Conservation (phyloP, 805 yeast genomes). For the Cyberlindnera maclurae region DNA sequence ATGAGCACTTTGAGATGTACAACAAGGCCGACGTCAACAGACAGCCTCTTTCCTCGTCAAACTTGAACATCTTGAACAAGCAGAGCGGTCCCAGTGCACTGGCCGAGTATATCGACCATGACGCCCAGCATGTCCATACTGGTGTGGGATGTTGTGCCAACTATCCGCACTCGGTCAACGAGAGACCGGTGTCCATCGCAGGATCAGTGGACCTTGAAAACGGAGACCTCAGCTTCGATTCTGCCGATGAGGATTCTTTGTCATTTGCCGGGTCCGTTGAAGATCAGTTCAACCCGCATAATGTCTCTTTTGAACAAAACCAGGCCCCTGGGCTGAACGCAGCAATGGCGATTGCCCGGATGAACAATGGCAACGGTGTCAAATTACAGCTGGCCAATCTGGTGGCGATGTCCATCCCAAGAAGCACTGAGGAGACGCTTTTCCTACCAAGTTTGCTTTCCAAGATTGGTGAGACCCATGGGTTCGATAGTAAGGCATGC, state of each 20-base stretch:
- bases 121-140: conserved; percentile 31
- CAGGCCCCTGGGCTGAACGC: conserved; percentile 79
- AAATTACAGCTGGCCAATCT: conserved; percentile 43
- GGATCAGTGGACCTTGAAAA: conserved; percentile 46
- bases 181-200: conserved; percentile 56
- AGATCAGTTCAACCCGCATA: conserved; percentile 19
- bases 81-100: neutral
- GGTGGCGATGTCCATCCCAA: conserved; percentile 67
- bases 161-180: conserved; percentile 48
- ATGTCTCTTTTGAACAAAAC: conserved; percentile 49
- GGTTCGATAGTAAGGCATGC: conserved; percentile 67
- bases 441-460: conserved; percentile 69
- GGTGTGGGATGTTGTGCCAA: conserved; percentile 54
- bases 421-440: conserved; percentile 72
- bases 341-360: conserved; percentile 51
- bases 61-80: conserved; percentile 27
- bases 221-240: conserved; percentile 30
- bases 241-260: conserved; percentile 38
- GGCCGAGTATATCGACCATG: conserved; percentile 19
- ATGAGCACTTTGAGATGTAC: conserved; percentile 47
- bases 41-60: conserved; percentile 28
- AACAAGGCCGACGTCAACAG: conserved; percentile 19
- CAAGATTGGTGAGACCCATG: conserved; percentile 60
- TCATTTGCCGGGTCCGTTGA: conserved; percentile 13
- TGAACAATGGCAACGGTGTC: conserved; percentile 33